These are phyloP conservation scores for Aspergillus quadricinctus DNA, from an alignment of 2,329 filamentous ascomycete genomes.

Conservation along the genomic window DNA sequence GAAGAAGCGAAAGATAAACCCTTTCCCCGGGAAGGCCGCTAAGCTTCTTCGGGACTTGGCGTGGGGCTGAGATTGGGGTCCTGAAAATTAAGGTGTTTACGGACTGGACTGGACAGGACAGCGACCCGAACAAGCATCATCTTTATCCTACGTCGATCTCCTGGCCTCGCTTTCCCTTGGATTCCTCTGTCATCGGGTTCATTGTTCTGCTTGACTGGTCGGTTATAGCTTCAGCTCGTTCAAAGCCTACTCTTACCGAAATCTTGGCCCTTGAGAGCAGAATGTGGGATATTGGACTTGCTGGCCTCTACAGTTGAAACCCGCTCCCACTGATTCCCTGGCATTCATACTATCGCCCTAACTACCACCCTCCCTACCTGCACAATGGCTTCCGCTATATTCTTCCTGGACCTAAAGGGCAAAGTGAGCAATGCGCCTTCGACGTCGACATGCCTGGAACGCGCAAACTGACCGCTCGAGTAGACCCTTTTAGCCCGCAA, in stretches of 20 bases:
- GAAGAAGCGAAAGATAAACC: constrained; percentile 18
- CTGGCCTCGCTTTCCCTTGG: neutral
- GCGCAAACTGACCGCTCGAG: constrained; percentile 17
- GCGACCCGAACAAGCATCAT: neutral
- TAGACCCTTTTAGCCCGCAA: constrained; percentile 97
- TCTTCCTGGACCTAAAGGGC: constrained; percentile 99
- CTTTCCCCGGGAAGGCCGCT: constrained; percentile 14
- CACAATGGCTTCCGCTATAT: constrained; percentile 91
- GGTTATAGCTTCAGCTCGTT: too few species aligned
- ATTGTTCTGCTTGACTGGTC: neutral
- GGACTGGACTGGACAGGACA: neutral
- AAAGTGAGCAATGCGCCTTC: constrained; percentile 62
- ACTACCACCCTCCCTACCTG: constrained; percentile 13
- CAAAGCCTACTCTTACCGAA: neutral
- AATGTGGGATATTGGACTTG: constrained; percentile 18
- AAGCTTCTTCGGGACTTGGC: constrained; percentile 20
- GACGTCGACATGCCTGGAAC: constrained; percentile 4
- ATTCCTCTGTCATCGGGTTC: neutral
- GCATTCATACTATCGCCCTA: constrained; percentile 5
- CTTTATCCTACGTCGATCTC: neutral
- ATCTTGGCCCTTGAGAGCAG: constrained; percentile 4
- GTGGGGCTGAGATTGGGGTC: neutral
- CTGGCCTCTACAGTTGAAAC: constrained; percentile 17
- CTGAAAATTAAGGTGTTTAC: neutral
- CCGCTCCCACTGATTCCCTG: constrained; percentile 10